Evolutionary conservation across 306 rosid genomes (phyloP), one percentile per base, ranked within the genome.

Genomic region (Vicia faba): DNA sequence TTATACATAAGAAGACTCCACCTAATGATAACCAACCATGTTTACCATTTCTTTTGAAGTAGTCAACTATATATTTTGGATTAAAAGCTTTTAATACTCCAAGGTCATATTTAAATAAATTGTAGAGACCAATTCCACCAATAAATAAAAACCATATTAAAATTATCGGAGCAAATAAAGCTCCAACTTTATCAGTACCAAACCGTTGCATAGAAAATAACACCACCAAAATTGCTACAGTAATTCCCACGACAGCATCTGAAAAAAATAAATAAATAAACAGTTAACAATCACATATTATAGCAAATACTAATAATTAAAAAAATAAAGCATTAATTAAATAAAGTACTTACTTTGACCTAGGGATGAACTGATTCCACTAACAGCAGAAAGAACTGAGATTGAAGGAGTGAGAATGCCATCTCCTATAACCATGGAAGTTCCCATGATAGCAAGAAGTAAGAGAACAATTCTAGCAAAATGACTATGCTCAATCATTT

Each of bases 391-490:
- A 41, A 91, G 87, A 5, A 88, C 96, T 59, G 97, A 88, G 60
- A 88, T 91, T 20, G 82, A 78, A 12, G 97, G 97, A 64, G 96
- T 89, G 15, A 89, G 95, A 82, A 87, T 66, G 5, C 96, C 96
- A 28, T 89, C 96, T 71, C 96, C 93, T 12, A 89, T 89, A 16
- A 85, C 96, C 96, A 87, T 84, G 31, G 91, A 71, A 71, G 96
- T 89, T 29, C 91, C 93, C 78, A 77, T 49, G 63, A 85, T 74
- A 63, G 96, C 75, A 18, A 85, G 45, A 44, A 83, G 49, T 31
- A 89, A 35, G 31, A 89, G 87, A 19, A 71, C 2, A 68, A 79
- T 19, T 38, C 78, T 26, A 0, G 81, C 82, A 76, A 49, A 5
- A 33, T 62, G 54, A 50, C 82, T 85, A 0, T 49, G 70, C 74